Evolutionary conservation across 495 filamentous ascomycete species (phyloP).

Genomic region (Penicillium samsonianum): DNA sequence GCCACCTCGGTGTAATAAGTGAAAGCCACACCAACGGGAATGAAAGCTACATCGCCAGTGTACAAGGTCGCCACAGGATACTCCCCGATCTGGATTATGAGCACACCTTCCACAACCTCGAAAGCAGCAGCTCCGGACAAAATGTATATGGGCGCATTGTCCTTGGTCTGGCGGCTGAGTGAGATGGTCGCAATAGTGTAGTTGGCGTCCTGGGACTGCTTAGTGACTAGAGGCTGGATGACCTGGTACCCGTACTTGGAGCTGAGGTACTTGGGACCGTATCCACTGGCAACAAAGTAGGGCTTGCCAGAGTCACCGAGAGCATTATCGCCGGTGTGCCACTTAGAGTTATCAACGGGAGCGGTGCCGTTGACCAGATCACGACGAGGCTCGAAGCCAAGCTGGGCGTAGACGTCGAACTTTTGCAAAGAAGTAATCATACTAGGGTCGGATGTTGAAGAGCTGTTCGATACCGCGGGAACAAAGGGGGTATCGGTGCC

Average conservation of each 20-base stretch:
- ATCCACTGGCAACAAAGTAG: constrained; percentile 45
- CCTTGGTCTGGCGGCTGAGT: constrained; percentile 24
- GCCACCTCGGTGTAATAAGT: constrained; percentile 34
- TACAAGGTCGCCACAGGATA: constrained; percentile 30
- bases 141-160: constrained; percentile 22
- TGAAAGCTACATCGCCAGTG: constrained; percentile 43
- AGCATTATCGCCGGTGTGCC: constrained; percentile 37
- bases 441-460: constrained; percentile 13
- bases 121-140: constrained; percentile 36
- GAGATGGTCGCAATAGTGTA: constrained; percentile 43
- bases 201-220: constrained; percentile 34
- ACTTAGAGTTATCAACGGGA: constrained; percentile 18
- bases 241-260: constrained; percentile 41
- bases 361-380: constrained; percentile 43
- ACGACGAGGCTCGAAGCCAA: constrained; percentile 35
- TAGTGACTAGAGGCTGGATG: constrained; percentile 42
- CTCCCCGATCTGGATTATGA: constrained; percentile 36
- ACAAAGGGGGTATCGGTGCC: constrained; percentile 34
- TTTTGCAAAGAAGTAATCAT: constrained; percentile 27
- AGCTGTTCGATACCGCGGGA: constrained; percentile 19
- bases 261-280: constrained; percentile 44
- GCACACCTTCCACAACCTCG: constrained; percentile 42
- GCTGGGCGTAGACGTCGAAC: constrained; percentile 46
- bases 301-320: constrained; percentile 31
- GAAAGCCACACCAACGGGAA: constrained; percentile 32